A percentile compares a stretch with the other conserved stretches of the same genome.
Evolutionary conservation across 2,329 filamentous ascomycete species (phyloP).

Genomic region (Aspergillus hiratsukae): DNA sequence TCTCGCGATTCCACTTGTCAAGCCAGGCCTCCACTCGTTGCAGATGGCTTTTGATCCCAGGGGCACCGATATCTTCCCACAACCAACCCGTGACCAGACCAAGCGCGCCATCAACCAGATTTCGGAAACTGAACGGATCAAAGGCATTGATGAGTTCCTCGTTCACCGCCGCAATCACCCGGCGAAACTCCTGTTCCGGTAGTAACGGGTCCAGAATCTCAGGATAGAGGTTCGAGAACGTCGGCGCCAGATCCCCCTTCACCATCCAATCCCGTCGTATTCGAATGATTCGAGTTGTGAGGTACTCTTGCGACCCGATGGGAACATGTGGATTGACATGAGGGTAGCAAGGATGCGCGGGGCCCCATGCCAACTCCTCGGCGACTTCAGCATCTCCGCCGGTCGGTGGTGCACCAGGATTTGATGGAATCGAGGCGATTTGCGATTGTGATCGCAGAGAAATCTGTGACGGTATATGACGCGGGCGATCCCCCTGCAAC

Average conservation of each 20-base stretch:
- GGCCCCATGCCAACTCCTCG: slow-evolving; percentile 80
- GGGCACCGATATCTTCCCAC: slow-evolving; percentile 85
- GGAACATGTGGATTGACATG: slow-evolving; percentile 91
- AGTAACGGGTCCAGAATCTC: slow-evolving; percentile 89
- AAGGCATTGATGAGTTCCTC: slow-evolving; percentile 71
- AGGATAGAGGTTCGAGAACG: slow-evolving; percentile 91
- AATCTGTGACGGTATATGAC: slow-evolving; percentile 37
- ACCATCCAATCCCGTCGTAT: slow-evolving; percentile 89
- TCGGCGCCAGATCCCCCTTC: slow-evolving; percentile 82
- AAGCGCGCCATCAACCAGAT: slow-evolving; percentile 73
- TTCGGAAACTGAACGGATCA: slow-evolving; percentile 69
- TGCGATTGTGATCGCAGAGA: slow-evolving; percentile 40
- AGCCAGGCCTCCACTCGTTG: slow-evolving; percentile 73
- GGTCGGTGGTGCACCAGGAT: slow-evolving; percentile 27
- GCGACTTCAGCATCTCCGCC: slow-evolving; percentile 53
- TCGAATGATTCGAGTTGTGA: slow-evolving; percentile 81
- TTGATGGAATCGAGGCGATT: slow-evolving; percentile 36
- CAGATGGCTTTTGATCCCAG: slow-evolving; percentile 68
- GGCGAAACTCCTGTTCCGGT: slow-evolving; percentile 79
- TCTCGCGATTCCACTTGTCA: slow-evolving; percentile 75
- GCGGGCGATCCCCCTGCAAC: slow-evolving; percentile 25
- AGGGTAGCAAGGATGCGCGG: slow-evolving; percentile 88
- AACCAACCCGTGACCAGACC: slow-evolving; percentile 86
- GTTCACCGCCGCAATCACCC: slow-evolving; percentile 78
- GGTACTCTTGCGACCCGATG: slow-evolving; percentile 66